These are phyloP conservation scores for Colletotrichum eleusines DNA, from an alignment of 2,329 filamentous ascomycete species.

Conservation along the genomic window DNA sequence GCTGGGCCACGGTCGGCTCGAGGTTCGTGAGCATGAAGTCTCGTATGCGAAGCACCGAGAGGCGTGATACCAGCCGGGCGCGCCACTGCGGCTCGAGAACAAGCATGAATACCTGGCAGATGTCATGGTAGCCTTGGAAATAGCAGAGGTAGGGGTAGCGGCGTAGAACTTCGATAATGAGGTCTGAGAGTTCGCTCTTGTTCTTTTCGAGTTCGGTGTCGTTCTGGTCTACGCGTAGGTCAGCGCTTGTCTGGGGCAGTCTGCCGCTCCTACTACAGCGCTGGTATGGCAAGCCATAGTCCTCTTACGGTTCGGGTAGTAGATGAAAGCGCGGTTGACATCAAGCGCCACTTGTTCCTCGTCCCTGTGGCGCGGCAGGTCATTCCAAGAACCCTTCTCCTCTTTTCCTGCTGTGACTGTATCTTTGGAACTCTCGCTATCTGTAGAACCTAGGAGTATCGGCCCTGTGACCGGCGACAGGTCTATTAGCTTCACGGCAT, in stretches of 20 bases:
- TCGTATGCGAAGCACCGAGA: slow-evolving; percentile 90
- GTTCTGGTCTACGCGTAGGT: slow-evolving; percentile 68
- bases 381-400: slow-evolving; percentile 61
- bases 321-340: slow-evolving; percentile 95
- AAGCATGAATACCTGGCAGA: slow-evolving; percentile 93
- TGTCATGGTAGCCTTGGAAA: slow-evolving; percentile 99
- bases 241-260: slow-evolving; percentile 25
- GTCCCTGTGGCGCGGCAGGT: slow-evolving; percentile 82
- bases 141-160: slow-evolving; percentile 88
- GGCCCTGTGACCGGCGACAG: slow-evolving; percentile 65
- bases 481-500: slow-evolving; percentile 31
- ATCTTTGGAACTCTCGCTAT: slow-evolving; percentile 37
- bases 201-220: slow-evolving; percentile 76
- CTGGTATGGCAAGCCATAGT: slow-evolving; percentile 1
- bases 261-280: not conserved
- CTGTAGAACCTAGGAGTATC: slow-evolving; percentile 62
- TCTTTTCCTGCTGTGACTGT: slow-evolving; percentile 40
- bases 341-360: slow-evolving; percentile 93
- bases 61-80: slow-evolving; percentile 75
- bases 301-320: slow-evolving; percentile 84
- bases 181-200: slow-evolving; percentile 80
- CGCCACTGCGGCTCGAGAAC: slow-evolving; percentile 76
- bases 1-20: slow-evolving; percentile 82
- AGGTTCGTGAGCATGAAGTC: slow-evolving; percentile 98
- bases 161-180: slow-evolving; percentile 86